phyloP scores from a whole-genome alignment of 805 yeast species.

The Candida morakotiae region DNA sequence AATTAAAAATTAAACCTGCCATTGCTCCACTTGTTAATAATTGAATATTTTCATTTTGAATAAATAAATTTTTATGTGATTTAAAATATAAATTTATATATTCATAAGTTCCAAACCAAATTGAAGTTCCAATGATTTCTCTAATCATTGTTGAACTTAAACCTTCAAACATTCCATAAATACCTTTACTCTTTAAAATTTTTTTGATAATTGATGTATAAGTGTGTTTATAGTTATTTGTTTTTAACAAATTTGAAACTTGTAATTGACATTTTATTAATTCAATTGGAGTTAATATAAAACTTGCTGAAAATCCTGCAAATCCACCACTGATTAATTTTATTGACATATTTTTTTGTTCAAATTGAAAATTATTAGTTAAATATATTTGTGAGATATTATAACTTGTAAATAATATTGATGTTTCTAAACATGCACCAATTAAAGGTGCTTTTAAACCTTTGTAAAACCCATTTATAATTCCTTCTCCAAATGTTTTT shows the following conservation, averaged over 20 bases:
- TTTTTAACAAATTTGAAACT: constrained; percentile 39
- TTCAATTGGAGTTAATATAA: constrained; percentile 88
- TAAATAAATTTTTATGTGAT: constrained; percentile 9
- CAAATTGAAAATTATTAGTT: constrained; percentile 15
- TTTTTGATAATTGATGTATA: constrained; percentile 28
- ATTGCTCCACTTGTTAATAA: constrained; percentile 73
- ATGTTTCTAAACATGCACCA: constrained; percentile 90
- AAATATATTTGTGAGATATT: constrained; percentile 32
- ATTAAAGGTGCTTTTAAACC: constrained; percentile 78
- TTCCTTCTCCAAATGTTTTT: constrained; percentile 70
- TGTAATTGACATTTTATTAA: constrained; percentile 84
- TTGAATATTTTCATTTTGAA: constrained; percentile 43
- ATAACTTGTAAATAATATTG: constrained; percentile 70
- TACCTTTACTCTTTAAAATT: constrained; percentile 50
- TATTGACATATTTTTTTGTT: constrained; percentile 31
- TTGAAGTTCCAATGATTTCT: constrained; percentile 86
- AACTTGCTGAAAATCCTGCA: constrained; percentile 79
- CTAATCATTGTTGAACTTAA: constrained; percentile 75
- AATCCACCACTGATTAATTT: constrained; percentile 70
- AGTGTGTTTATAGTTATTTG: constrained; percentile 1
- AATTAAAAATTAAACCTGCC: constrained; percentile 81
- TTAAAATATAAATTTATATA: constrained; percentile 38
- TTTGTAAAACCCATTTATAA: constrained; percentile 66
- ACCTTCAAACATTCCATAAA: constrained; percentile 82
- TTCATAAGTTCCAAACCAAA: constrained; percentile 93